These are phyloP conservation scores for Sergeia podlipaevii DNA, from an alignment of 208 protist species.

Conservation along the genomic window DNA sequence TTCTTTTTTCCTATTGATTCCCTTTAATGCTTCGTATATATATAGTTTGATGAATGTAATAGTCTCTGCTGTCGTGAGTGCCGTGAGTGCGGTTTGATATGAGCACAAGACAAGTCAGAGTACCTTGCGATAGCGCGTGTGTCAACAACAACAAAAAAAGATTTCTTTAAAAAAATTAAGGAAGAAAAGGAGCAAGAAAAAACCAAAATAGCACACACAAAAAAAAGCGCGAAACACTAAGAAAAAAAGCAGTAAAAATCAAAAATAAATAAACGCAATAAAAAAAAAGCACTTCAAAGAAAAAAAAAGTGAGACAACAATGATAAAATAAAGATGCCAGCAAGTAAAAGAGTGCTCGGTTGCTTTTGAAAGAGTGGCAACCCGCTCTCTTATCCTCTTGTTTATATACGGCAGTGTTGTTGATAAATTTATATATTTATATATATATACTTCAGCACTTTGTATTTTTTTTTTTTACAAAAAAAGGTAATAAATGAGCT, in stretches of 20 bases:
- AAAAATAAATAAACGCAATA: slow-evolving; percentile 7
- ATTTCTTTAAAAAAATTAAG: slow-evolving; percentile 2
- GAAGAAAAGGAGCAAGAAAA: slow-evolving; percentile 7
- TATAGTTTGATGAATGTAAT: no score
- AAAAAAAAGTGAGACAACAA: slow-evolving; percentile 1
- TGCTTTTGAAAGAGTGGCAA: no score
- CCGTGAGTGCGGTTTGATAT: no score
- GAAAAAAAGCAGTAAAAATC: neutral
- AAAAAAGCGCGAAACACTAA: slow-evolving; percentile 2
- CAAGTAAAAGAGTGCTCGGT: slow-evolving; percentile 1
- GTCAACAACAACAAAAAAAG: no score
- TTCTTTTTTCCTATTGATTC: no score
- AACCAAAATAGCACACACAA: neutral
- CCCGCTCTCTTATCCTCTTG: no score
- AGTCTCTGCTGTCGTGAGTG: no score
- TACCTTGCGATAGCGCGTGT: no score
- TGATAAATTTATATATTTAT: slow-evolving; percentile 10
- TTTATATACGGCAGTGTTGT: no score
- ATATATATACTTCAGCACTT: neutral
- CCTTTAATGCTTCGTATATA: no score
- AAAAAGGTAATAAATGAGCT: slow-evolving; percentile 4
- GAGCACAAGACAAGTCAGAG: no score
- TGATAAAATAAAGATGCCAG: slow-evolving; percentile 8
- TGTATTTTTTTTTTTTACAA: slow-evolving; percentile 1
- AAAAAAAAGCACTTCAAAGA: neutral